Evolutionary conservation across 148 eudicot species (phyloP).

Genomic region (Cornus controversa): DNA sequence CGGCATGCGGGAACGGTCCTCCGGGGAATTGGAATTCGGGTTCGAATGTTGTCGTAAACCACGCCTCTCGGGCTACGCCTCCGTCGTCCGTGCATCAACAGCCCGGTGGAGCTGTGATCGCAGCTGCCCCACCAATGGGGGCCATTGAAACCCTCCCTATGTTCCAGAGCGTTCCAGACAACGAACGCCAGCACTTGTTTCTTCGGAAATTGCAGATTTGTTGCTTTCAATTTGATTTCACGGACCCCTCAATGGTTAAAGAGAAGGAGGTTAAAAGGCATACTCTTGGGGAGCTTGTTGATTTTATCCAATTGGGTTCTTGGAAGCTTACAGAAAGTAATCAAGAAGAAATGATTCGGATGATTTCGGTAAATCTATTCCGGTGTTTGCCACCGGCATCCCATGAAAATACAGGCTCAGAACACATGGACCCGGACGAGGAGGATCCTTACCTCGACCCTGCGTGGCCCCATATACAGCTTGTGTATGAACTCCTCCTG

Average conservation of each 20-base stretch:
- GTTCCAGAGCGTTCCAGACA: conserved; percentile 52
- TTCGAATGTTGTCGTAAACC: conserved; percentile 57
- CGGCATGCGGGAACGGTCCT: conserved; percentile 17
- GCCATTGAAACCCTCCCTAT: conserved; percentile 55
- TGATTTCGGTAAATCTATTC: conserved; percentile 64
- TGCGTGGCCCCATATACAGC: conserved; percentile 74
- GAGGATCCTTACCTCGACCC: conserved; percentile 71
- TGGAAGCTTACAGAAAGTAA: conserved; percentile 57
- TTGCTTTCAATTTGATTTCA: conserved; percentile 55
- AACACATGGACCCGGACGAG: conserved; percentile 58
- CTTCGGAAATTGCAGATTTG: conserved; percentile 56
- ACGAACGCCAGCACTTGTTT: conserved; percentile 58
- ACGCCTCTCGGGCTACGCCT: conserved; percentile 54
- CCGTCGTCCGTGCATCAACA: conserved; percentile 20
- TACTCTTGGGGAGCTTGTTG: conserved; percentile 58
- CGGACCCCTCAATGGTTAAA: conserved; percentile 51
- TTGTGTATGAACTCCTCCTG: conserved; percentile 65
- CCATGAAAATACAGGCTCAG: conserved; percentile 62
- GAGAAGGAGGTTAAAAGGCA: conserved; percentile 78
- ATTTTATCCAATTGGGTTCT: conserved; percentile 59
- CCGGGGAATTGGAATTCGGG: conserved; percentile 38
- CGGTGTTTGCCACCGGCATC: conserved; percentile 62
- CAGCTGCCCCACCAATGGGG: conserved; percentile 27
- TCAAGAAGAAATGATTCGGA: conserved; percentile 66
- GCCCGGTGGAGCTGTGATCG: conserved; percentile 20